Conservation (phyloP, 2,329 filamentous ascomycete genomes). For the Botrytis paeoniae region DNA sequence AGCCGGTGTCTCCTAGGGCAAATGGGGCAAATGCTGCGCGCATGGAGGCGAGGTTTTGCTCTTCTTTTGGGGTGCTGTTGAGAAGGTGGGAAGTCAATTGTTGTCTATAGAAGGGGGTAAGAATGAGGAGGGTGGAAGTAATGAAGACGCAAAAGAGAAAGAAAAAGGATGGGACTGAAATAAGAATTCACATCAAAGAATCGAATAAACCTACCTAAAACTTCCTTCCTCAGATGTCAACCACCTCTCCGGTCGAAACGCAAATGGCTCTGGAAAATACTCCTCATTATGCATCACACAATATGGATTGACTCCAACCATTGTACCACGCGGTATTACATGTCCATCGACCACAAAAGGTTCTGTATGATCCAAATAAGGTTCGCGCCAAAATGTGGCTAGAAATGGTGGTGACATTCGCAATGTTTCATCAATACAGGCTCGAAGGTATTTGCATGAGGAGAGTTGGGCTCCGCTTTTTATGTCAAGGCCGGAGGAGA, state of each 20-base stretch:
- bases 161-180: background rate
- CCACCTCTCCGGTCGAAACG: background rate
- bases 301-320: background rate
- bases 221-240: background rate
- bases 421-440: background rate
- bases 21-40: background rate
- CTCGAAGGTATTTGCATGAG: background rate
- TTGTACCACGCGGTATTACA: background rate
- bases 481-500: background rate
- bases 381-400: background rate
- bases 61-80: background rate
- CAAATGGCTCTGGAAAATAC: background rate
- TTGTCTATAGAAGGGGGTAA: background rate
- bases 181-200: background rate
- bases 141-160: background rate
- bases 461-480: background rate
- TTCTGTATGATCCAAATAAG: background rate
- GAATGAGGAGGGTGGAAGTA: background rate
- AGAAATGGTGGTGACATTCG: background rate
- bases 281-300: background rate
- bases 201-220: background rate
- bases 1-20: background rate
- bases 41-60: background rate
- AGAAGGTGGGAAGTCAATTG: background rate
- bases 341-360: background rate